Evolutionary conservation across 1,284 basidiomycete species (phyloP).

Genomic region (Boletus semigastroideus): DNA sequence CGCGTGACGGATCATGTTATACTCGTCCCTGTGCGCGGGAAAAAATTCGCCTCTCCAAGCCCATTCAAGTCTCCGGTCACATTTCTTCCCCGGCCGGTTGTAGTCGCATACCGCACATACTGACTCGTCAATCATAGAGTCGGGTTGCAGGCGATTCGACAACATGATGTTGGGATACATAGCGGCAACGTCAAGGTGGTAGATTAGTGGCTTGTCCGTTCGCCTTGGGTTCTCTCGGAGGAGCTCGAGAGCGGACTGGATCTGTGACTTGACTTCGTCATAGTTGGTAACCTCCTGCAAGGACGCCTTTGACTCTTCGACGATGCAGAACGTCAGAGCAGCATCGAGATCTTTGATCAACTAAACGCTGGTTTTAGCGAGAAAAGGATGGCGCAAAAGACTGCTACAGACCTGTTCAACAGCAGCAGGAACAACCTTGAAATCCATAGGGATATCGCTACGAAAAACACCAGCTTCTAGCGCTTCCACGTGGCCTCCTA

Average conservation of each 20-base stretch:
- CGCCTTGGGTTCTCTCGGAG: constrained; percentile 93
- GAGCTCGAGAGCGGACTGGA: constrained; percentile 77
- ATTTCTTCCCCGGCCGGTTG: constrained; percentile 94
- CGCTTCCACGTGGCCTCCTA: constrained; percentile 98
- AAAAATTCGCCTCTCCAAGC: constrained; percentile 99
- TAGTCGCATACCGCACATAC: constrained; percentile 98
- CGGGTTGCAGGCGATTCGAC: constrained; percentile 97
- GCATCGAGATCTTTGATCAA: constrained; percentile 94
- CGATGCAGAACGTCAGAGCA: constrained; percentile 87
- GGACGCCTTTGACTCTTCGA: constrained; percentile 82
- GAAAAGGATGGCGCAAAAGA: neutral
- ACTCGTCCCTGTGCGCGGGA: constrained; percentile 96
- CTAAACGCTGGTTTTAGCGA: constrained; percentile 39
- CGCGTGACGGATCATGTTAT: constrained; percentile 98
- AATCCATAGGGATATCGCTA: constrained; percentile 93
- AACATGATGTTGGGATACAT: constrained; percentile 99
- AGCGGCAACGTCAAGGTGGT: constrained; percentile 98
- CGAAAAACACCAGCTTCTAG: constrained; percentile 98
- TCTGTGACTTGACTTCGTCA: constrained; percentile 85
- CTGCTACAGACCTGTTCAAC: constrained; percentile 69
- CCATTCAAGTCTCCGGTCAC: constrained; percentile 95
- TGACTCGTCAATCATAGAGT: constrained; percentile 96
- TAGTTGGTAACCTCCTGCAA: constrained; percentile 94
- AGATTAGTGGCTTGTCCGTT: constrained; percentile 92
- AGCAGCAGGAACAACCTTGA: constrained; percentile 90